Conservation (phyloP, 1,284 basidiomycete species). For the Puccinia polysora region DNA sequence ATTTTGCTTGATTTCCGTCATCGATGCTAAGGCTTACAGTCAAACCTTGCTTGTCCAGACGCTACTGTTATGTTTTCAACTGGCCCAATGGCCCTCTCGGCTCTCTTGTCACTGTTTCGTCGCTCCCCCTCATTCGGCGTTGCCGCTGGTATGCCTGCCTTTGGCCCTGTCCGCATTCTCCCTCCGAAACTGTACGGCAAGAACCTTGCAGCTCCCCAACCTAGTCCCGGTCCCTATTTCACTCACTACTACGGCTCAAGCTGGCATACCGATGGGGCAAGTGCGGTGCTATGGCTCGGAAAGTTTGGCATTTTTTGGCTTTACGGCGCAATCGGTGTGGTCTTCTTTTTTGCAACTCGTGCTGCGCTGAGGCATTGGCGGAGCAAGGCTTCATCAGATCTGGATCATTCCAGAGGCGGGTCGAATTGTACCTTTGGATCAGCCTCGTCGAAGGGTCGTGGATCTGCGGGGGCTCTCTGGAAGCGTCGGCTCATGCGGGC, state of each 20-base stretch:
- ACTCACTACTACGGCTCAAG: constrained; percentile 91
- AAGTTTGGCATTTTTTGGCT: constrained; percentile 10
- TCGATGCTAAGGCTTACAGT: no score
- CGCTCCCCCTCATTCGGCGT: constrained; percentile 74
- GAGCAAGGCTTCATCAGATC: no score
- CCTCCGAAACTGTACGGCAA: constrained; percentile 94
- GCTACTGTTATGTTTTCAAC: constrained; percentile 99
- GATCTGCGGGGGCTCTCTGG: no score
- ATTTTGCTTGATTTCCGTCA: constrained; percentile 47
- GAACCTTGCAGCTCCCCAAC: constrained; percentile 86
- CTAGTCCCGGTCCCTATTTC: constrained; percentile 57
- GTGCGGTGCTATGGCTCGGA: constrained; percentile 49
- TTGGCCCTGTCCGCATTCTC: constrained; percentile 74
- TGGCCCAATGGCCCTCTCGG: constrained; percentile 59
- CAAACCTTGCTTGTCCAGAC: constrained; percentile 93
- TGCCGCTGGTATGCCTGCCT: no score
- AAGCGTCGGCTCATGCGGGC: no score
- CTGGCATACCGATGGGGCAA: constrained; percentile 61
- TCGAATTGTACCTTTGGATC: no score
- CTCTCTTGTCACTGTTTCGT: constrained; percentile 50
- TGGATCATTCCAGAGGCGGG: no score
- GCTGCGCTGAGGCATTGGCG: no score
- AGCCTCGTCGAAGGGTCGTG: no score
- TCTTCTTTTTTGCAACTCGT: background rate
- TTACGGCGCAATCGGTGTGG: background rate